Base-by-base conservation (phyloP, 176 grass and related monocot species). In the Themeda triandra region DNA sequence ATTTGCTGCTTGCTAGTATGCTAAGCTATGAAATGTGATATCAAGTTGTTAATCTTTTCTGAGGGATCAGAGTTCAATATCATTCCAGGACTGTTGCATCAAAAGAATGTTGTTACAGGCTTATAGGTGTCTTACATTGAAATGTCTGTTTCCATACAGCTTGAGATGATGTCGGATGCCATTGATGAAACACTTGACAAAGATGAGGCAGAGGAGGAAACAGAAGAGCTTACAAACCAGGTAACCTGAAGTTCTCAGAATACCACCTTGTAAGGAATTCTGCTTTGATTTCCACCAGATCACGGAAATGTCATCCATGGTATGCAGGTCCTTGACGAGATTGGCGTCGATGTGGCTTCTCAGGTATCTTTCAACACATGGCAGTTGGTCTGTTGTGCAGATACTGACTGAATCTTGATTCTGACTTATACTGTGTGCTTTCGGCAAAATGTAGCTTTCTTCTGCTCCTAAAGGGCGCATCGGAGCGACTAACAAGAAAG, bases 141-240 rank as follows among this genome's bases (percentile, higher is more conserved):
- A 84, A 70, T 80, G 44, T 3, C 8, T 40, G 42, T 73, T 84
- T 46, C 13, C 29, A 62, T 90, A 69, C 85, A 98, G 96, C 90
- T 93, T 78, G 96, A 98, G 79, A 98, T 98, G 96, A 95, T 98
- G 96, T 98, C 96, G 1, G 96, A 95, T 54, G 91, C 89, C 27
- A 93, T 95, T 30, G 93, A 98, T 62, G 96, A 98, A 93, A 93
- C 96, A 56, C 89, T 98, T 6, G 96, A 98, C 65, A 98, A 98
- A 92, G 96, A 98, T 70, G 93, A 98, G 77, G 96, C 96, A 3
- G 96, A 98, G 74, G 96, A 98, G 73, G 96, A 98, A 95, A 95
- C 96, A 37, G 96, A 98, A 90, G 96, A 98, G 69, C 92, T 98
- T 83, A 98, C 96, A 15, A 95, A 95, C 76, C 96, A 98, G 96